Evolutionary conservation across 2,329 filamentous ascomycete genomes (phyloP).

Genomic region (Didymella pinodella): DNA sequence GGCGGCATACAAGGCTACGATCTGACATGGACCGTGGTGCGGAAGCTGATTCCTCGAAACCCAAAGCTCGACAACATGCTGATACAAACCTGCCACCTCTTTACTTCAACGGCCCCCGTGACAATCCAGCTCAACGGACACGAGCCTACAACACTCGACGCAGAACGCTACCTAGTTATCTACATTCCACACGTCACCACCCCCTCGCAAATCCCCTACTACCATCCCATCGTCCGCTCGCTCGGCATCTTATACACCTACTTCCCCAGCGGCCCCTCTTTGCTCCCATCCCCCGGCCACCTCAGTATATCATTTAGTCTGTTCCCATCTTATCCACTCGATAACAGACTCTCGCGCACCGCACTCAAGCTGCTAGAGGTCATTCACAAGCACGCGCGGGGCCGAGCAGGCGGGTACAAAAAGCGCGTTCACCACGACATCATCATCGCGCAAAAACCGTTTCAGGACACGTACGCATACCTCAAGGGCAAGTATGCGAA

Average conservation of each 20-base stretch:
- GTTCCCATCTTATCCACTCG: conserved; percentile 51
- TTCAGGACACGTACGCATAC: conserved; percentile 82
- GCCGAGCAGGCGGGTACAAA: conserved; percentile 70
- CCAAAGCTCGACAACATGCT: conserved; percentile 75
- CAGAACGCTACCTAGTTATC: conserved; percentile 67
- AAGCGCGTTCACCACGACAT: conserved; percentile 87
- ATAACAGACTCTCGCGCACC: conserved; percentile 69
- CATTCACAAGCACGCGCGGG: conserved; percentile 76
- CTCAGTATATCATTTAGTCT: conserved; percentile 62
- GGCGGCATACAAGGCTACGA: conserved; percentile 46
- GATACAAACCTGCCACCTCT: conserved; percentile 84
- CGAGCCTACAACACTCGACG: conserved; percentile 37
- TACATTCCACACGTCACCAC: conserved; percentile 77
- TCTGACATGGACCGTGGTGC: conserved; percentile 71
- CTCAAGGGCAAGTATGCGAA: conserved; percentile 83
- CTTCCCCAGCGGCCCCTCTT: conserved; percentile 29
- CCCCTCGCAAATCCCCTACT: conserved; percentile 77
- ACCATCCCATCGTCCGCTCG: conserved; percentile 79
- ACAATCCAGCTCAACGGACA: conserved; percentile 22
- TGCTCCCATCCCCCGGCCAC: conserved; percentile 46
- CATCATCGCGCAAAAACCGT: conserved; percentile 75
- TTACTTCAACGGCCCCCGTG: conserved; percentile 49
- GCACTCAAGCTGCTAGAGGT: conserved; percentile 72
- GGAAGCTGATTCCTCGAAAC: conserved; percentile 83
- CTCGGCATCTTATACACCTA: conserved; percentile 80